These are phyloP conservation scores for Penicillium sp. DNA, from an alignment of 2,329 filamentous ascomycete species.

Conservation along the genomic window DNA sequence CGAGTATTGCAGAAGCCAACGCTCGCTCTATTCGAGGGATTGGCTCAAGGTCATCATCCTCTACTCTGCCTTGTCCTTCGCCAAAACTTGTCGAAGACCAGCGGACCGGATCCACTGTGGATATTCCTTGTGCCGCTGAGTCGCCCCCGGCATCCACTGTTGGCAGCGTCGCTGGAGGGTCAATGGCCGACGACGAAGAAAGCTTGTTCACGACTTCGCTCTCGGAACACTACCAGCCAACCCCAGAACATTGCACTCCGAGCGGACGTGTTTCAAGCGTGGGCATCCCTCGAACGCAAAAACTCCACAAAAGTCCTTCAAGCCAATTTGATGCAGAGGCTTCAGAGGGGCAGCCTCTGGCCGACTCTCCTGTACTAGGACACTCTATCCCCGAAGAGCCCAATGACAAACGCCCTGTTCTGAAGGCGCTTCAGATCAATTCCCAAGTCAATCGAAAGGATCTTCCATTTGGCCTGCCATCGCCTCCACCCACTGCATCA, in stretches of 20 bases:
- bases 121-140: conserved; percentile 1
- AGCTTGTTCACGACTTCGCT: conserved; percentile 1
- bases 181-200: conserved; percentile 10
- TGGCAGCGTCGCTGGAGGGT: conserved; percentile 7
- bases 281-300: conserved; percentile 15
- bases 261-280: conserved; percentile 16
- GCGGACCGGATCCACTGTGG: neutral
- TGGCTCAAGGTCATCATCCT: neutral
- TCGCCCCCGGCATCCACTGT: conserved; percentile 10
- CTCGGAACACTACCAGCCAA: conserved; percentile 16
- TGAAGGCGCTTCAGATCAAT: conserved; percentile 15
- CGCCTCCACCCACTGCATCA: conserved; percentile 28
- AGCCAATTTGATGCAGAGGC: neutral
- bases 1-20: conserved; percentile 11
- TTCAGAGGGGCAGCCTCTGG: conserved; percentile 15
- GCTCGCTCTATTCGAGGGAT: conserved; percentile 3
- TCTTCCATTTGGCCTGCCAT: conserved; percentile 24
- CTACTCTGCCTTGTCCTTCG: conserved; percentile 3
- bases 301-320: conserved; percentile 12
- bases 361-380: conserved; percentile 23
- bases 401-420: conserved; percentile 10
- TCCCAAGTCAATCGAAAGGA: conserved; percentile 13
- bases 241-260: conserved; percentile 12
- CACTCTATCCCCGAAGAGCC: conserved; percentile 5
- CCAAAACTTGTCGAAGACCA: conserved; percentile 8